Evolutionary conservation across 768 basidiomycete genomes (phyloP).

Genomic region (Mycena venus): DNA sequence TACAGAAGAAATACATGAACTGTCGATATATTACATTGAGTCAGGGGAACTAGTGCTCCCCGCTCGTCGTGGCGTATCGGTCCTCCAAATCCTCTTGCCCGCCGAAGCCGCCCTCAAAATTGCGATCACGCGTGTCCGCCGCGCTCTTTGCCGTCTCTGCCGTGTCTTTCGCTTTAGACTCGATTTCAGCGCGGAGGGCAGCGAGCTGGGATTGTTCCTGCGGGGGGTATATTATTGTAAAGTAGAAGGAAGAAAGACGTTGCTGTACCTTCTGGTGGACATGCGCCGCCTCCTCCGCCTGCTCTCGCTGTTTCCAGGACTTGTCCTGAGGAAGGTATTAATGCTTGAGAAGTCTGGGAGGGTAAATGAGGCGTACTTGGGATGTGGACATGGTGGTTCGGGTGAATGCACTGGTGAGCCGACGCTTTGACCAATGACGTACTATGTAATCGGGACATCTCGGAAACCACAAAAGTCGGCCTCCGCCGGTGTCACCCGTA

Average conservation of each 20-base stretch:
- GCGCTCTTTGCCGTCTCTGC: constrained; percentile 24
- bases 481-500: too few species aligned
- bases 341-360: not conserved
- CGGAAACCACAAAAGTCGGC: too few species aligned
- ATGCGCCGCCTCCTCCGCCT: constrained; percentile 67
- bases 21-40: too few species aligned
- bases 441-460: too few species aligned
- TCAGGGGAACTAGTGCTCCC: constrained; percentile 65
- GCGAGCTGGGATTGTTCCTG: constrained; percentile 74
- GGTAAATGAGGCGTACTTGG: constrained; percentile 39
- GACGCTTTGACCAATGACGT: not conserved
- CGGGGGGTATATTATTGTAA: too few species aligned
- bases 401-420: too few species aligned
- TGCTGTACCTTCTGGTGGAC: constrained; percentile 62
- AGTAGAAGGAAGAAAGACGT: not conserved
- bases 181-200: constrained; percentile 56
- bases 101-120: constrained; percentile 85
- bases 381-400: constrained; percentile 38
- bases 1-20: too few species aligned
- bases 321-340: constrained; percentile 58
- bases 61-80: constrained; percentile 81
- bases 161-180: constrained; percentile 37
- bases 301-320: constrained; percentile 66
- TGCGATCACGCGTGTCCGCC: constrained; percentile 50
- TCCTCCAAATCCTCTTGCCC: constrained; percentile 87